These are phyloP conservation scores for Apiospora arundinis DNA, from an alignment of 2,329 filamentous ascomycete genomes.

Conservation along the genomic window DNA sequence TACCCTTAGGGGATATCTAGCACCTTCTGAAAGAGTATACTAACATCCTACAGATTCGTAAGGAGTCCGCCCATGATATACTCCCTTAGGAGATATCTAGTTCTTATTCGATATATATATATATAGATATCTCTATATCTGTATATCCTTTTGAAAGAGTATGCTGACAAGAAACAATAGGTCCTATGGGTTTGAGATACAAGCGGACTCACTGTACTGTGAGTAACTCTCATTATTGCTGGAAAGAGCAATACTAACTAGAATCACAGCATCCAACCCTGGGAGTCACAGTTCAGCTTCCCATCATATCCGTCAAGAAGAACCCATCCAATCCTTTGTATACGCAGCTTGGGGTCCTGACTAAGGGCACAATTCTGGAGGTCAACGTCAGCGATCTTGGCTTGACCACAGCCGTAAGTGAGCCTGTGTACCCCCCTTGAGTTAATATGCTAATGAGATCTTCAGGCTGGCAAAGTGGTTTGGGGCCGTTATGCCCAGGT, in stretches of 20 bases:
- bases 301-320: conserved; percentile 73
- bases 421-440: too few species aligned
- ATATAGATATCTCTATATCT: too few species aligned
- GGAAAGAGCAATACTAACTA: not conserved
- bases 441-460: not conserved
- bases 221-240: not conserved
- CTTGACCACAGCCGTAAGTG: conserved; percentile 72
- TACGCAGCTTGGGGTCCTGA: conserved; percentile 89
- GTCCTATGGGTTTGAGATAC: conserved; percentile 70
- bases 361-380: conserved; percentile 79
- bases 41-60: too few species aligned
- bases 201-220: conserved; percentile 70
- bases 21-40: too few species aligned
- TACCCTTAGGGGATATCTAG: too few species aligned
- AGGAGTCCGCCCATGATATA: too few species aligned
- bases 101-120: too few species aligned
- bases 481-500: conserved; percentile 66
- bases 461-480: conserved; percentile 79
- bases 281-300: conserved; percentile 85
- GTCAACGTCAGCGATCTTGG: conserved; percentile 83
- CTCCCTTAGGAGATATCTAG: too few species aligned
- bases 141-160: too few species aligned
- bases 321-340: conserved; percentile 88
- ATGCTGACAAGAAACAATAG: not conserved
- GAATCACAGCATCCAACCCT: not conserved